phyloP scores from a whole-genome alignment of 352 stramenopile genomes.

The Phytophthora brassicae region DNA sequence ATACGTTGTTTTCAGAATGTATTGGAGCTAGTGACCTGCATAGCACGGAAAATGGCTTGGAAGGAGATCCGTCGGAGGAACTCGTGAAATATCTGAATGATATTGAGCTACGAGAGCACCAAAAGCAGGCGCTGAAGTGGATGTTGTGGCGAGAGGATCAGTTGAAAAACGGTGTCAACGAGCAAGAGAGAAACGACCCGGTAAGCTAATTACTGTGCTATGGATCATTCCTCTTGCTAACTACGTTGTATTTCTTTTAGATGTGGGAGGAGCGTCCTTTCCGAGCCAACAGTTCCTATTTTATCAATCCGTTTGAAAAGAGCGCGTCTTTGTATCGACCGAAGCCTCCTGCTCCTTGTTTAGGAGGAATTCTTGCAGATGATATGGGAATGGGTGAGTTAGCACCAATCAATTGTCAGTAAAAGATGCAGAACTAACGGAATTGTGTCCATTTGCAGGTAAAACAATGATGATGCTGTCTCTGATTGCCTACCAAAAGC shows the following conservation, averaged over 20 bases:
- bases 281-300: conserved; percentile 53
- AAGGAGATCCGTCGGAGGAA: conserved; percentile 35
- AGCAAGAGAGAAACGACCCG: conserved; percentile 44
- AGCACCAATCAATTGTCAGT: neutral
- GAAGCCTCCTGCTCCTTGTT: conserved; percentile 53
- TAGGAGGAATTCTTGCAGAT: conserved; percentile 87
- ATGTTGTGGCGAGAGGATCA: conserved; percentile 85
- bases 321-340: conserved; percentile 63
- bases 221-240: conserved; percentile 10
- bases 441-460: conserved; percentile 22
- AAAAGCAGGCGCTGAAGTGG: conserved; percentile 83
- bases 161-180: conserved; percentile 17
- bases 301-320: conserved; percentile 84
- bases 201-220: too few relatives aligned
- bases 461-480: conserved; percentile 87
- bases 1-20: conserved; percentile 73
- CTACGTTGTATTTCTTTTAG: conserved; percentile 25
- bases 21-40: conserved; percentile 34
- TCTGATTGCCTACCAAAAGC: conserved; percentile 61
- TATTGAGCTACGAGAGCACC: conserved; percentile 77
- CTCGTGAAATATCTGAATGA: conserved; percentile 54
- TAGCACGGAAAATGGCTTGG: conserved; percentile 2
- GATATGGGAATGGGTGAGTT: conserved; percentile 91
- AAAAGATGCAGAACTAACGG: neutral
- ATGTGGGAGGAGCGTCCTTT: conserved; percentile 76